phyloP scores from a whole-genome alignment of 192 early-diverging fungal species.

The Kappamyces sp. region DNA sequence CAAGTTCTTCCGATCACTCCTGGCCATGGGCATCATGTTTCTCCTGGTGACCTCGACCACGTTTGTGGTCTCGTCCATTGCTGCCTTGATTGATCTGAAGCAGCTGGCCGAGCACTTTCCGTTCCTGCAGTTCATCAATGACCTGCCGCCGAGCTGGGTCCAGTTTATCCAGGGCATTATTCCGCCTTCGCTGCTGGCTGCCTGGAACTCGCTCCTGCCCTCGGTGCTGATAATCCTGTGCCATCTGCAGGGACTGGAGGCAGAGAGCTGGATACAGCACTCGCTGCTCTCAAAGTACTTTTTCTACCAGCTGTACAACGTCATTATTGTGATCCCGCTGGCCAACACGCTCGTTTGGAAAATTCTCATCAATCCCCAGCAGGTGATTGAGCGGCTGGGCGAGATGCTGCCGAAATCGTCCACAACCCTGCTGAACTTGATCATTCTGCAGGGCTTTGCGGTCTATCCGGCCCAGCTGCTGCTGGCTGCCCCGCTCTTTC shows the following conservation, averaged over 20 bases:
- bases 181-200: constrained; percentile 34
- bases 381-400: constrained; percentile 8
- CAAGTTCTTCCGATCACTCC: constrained; percentile 39
- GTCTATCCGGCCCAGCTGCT: constrained; percentile 40
- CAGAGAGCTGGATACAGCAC: constrained; percentile 46
- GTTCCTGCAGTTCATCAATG: constrained; percentile 16
- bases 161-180: constrained; percentile 42
- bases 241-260: constrained; percentile 44
- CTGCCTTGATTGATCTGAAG: constrained; percentile 28
- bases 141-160: constrained; percentile 23
- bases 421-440: constrained; percentile 33
- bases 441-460: constrained; percentile 38
- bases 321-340: constrained; percentile 37
- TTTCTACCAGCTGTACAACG: constrained; percentile 46
- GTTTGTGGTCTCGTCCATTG: constrained; percentile 27
- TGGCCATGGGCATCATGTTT: constrained; percentile 26
- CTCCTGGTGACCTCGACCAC: constrained; percentile 34
- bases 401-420: constrained; percentile 21
- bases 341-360: constrained; percentile 20
- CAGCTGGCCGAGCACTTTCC: constrained; percentile 28
- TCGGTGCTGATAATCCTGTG: constrained; percentile 41
- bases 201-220: constrained; percentile 43
- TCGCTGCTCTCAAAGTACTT: constrained; percentile 45
- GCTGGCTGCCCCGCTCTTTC: constrained; percentile 35
- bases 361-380: constrained; percentile 22